A percentile compares a stretch with the other conserved stretches of the same genome.
Conservation (phyloP, 768 basidiomycete genomes). For the Clitopilus hobsonii region DNA sequence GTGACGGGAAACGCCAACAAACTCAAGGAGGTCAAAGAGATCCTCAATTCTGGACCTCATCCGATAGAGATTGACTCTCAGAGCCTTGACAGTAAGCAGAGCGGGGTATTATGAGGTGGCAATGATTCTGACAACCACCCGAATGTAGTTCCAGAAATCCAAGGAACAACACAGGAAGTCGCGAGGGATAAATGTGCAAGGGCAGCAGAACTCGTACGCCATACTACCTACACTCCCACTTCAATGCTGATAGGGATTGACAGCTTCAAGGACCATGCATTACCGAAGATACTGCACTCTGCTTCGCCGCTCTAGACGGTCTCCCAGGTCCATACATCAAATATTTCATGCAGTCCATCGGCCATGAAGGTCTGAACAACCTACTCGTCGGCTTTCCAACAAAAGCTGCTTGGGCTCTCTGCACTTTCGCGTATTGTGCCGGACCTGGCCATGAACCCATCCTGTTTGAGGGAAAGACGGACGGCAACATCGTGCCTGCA, state of each 20-base stretch:
- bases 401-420: conserved; percentile 82
- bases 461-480: conserved; percentile 75
- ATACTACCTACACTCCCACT: too few relatives aligned
- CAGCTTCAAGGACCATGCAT: conserved; percentile 47
- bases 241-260: background rate
- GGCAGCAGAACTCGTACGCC: conserved; percentile 41
- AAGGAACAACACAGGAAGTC: conserved; percentile 89
- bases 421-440: conserved; percentile 92
- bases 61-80: conserved; percentile 75
- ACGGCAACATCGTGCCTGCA: conserved; percentile 85
- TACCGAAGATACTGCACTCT: conserved; percentile 94
- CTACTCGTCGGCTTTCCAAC: conserved; percentile 74
- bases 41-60: conserved; percentile 59
- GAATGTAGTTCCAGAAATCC: conserved; percentile 96
- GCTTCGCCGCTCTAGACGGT: conserved; percentile 83
- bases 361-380: conserved; percentile 87
- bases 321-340: conserved; percentile 99
- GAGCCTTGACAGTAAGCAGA: conserved; percentile 79
- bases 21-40: conserved; percentile 80
- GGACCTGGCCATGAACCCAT: conserved; percentile 80
- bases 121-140: too few relatives aligned
- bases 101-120: too few relatives aligned
- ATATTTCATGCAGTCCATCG: conserved; percentile 76
- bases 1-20: conserved; percentile 96
- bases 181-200: conserved; percentile 81